Evolutionary conservation across 1,284 basidiomycete species (phyloP), one percentile per base, ranked within the genome.

Genomic region (Anthracocystis setariae): DNA sequence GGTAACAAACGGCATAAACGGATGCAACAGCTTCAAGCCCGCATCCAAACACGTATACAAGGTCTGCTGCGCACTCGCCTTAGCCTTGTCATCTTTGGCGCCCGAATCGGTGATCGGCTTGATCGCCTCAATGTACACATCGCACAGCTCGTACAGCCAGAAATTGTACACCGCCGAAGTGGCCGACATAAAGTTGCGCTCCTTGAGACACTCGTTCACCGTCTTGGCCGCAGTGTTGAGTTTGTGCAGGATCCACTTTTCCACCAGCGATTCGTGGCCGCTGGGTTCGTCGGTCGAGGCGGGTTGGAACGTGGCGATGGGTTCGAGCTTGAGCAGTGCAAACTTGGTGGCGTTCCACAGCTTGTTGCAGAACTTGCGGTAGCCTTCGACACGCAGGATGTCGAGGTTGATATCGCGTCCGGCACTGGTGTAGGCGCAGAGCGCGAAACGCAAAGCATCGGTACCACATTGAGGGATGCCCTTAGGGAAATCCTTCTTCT

Each of bases 291-390:
- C 62, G 37, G 44, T 55, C 5, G 68, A 27, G 10, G 71, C 44
- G 15, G 80, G 80, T 63, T 69, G 63, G 75, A 79, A 82, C 21
- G 71, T 75, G 18, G 68, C 74, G 21, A 71, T 65, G 35, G 72
- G 71, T 53, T 82, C 78, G 37, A 82, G 77, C 69, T 82, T 82
- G 56, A 81, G 64, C 29, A 82, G 73, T 23, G 94, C 95, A 79
- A 99, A 98, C 84, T 95, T 95, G 60, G 94, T 98, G 1, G 96
- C 96, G 83, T 99, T 98, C 88, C 96, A 98, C 27, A 99, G 90
- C 87, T 98, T 98, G 87, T 99, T 98, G 86, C 96, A 98, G 87
- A 98, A 84, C 79, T 98, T 98, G 84, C 96, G 90, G 85, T 98
- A 98, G 7, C 95, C 95, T 85, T 98, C 95, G n/a, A 98, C 94